Evolutionary conservation across 805 yeast genomes (phyloP).

Genomic region (Saccharomycopsis sp.): DNA sequence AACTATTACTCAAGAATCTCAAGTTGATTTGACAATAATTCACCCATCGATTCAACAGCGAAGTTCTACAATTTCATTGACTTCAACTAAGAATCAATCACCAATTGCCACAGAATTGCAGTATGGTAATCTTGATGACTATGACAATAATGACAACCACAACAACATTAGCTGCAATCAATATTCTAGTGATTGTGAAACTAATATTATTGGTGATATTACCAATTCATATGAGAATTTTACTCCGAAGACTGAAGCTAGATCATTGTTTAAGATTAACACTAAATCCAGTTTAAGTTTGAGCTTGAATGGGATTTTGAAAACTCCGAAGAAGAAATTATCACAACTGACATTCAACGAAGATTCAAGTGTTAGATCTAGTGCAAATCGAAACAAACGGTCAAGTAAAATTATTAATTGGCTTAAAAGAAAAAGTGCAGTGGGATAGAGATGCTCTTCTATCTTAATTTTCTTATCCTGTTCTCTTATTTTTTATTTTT

Average conservation of each 20-base stretch:
- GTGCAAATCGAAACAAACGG: not conserved
- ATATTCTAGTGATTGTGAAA: too few species aligned
- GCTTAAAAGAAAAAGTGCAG: slow-evolving; percentile 4
- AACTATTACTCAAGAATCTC: slow-evolving; percentile 11
- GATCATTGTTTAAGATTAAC: slow-evolving; percentile 10
- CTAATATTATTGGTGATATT: slow-evolving; percentile 3
- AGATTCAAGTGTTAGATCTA: slow-evolving; percentile 1
- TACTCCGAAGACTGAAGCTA: slow-evolving; percentile 4
- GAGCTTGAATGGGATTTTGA: slow-evolving; percentile 9
- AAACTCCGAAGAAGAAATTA: slow-evolving; percentile 15
- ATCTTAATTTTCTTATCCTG: not conserved
- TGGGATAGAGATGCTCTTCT: not conserved
- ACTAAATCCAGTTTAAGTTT: slow-evolving; percentile 13
- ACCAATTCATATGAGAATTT: not conserved
- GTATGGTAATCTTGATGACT: not conserved
- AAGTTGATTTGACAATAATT: slow-evolving; percentile 10
- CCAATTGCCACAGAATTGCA: not conserved
- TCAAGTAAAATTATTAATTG: slow-evolving; percentile 10
- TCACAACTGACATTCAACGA: not conserved
- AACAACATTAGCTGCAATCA: too few species aligned
- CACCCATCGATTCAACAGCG: slow-evolving; percentile 10
- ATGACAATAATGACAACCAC: not conserved
- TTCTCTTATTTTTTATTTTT: slow-evolving; percentile 13
- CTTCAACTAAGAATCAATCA: not conserved
- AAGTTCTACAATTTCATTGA: slow-evolving; percentile 5